Percentiles rank a stretch among this genome's conserved stretches.
Conservation (phyloP, 2,329 filamentous ascomycete genomes). For the Aureobasidium sp. region DNA sequence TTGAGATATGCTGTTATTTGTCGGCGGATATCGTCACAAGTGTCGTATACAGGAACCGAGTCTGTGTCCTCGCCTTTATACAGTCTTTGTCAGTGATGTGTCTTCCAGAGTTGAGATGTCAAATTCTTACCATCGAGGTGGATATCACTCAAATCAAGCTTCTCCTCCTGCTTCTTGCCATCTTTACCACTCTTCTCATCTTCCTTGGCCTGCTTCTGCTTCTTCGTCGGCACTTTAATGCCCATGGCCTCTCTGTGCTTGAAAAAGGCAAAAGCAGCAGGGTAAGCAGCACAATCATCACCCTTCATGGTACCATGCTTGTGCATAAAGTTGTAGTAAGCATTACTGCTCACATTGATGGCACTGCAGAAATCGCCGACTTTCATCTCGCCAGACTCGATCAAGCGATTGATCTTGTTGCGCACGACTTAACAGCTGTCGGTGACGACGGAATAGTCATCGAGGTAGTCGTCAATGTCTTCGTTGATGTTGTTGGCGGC, state of each 20-base stretch:
- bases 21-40: conserved; percentile 51
- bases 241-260: conserved; percentile 45
- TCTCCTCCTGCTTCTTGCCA: background rate
- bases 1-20: conserved; percentile 49
- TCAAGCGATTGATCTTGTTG: conserved; percentile 35
- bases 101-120: background rate
- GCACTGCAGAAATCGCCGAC: conserved; percentile 36
- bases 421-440: background rate
- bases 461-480: background rate
- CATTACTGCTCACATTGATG: conserved; percentile 30
- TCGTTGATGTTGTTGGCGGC: background rate
- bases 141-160: conserved; percentile 14
- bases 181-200: conserved; percentile 23
- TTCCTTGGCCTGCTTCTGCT: conserved; percentile 25
- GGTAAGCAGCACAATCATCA: conserved; percentile 23
- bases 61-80: conserved; percentile 38
- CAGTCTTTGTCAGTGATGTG: background rate
- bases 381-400: conserved; percentile 41
- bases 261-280: conserved; percentile 36
- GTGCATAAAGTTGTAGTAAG: conserved; percentile 42
- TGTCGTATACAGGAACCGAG: conserved; percentile 47
- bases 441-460: background rate
- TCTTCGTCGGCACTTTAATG: conserved; percentile 31
- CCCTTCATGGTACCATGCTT: conserved; percentile 36
- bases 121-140: conserved; percentile 17